A percentile compares a stretch with the other conserved stretches of the same genome.
These are phyloP conservation scores for Candida boidinii DNA, from an alignment of 805 yeast genomes.

Conservation along the genomic window DNA sequence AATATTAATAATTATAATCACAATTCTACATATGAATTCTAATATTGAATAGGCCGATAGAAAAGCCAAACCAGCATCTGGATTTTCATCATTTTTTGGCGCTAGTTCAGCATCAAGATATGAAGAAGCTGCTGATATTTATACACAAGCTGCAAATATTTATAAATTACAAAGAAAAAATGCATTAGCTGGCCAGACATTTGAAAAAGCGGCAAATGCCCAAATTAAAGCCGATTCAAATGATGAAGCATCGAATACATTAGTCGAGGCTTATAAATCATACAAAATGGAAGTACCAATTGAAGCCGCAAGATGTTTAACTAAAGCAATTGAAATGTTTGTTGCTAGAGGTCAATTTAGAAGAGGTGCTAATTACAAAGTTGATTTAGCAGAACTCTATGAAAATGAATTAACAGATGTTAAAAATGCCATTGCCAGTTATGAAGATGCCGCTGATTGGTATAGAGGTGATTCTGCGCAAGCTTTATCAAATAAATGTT, in stretches of 20 bases:
- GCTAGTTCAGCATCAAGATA: slow-evolving; percentile 51
- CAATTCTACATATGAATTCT: no score
- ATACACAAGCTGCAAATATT: slow-evolving; percentile 87
- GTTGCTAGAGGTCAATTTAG: slow-evolving; percentile 91
- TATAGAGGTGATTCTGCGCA: slow-evolving; percentile 88
- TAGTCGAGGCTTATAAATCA: slow-evolving; percentile 85
- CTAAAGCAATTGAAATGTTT: slow-evolving; percentile 73
- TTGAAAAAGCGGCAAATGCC: slow-evolving; percentile 76
- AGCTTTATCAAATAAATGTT: slow-evolving; percentile 83
- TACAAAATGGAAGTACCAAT: slow-evolving; percentile 66
- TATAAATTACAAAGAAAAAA: slow-evolving; percentile 72
- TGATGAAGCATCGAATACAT: slow-evolving; percentile 87
- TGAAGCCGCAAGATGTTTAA: slow-evolving; percentile 70
- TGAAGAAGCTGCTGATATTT: slow-evolving; percentile 91
- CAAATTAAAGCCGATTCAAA: slow-evolving; percentile 67
- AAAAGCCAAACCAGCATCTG: slow-evolving; percentile 60
- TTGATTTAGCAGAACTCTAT: slow-evolving; percentile 82
- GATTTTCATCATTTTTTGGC: slow-evolving; percentile 64
- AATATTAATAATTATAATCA: slow-evolving; percentile 1
- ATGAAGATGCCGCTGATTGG: slow-evolving; percentile 95
- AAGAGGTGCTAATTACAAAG: slow-evolving; percentile 89
- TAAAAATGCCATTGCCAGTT: slow-evolving; percentile 63
- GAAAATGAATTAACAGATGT: slow-evolving; percentile 67
- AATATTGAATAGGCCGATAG: slow-evolving; percentile 69
- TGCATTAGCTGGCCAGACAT: slow-evolving; percentile 70